Evolutionary conservation across 345 rosid genomes (phyloP), one percentile per base, ranked within the genome.

Genomic region (Hypericum androsaemum): DNA sequence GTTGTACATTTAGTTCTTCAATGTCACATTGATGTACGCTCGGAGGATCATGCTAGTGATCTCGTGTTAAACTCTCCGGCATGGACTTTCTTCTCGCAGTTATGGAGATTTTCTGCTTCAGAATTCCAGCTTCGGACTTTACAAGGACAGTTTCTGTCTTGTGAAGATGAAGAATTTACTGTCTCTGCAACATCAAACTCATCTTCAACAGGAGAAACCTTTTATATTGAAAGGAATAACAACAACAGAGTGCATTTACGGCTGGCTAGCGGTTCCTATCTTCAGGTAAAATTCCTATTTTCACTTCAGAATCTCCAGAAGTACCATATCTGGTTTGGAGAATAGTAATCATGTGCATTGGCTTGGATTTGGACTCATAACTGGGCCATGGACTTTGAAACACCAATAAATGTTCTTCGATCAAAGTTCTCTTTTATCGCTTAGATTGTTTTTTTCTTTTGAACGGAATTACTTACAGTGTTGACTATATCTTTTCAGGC

Each of bases 51-150:
- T n/a, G n/a, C n/a, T n/a, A n/a, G n/a, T n/a, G n/a, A n/a, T n/a
- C n/a, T n/a, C n/a, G n/a, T n/a, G n/a, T n/a, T n/a, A n/a, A n/a
- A n/a, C n/a, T n/a, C n/a, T n/a, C n/a, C n/a, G 32, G 1, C 32
- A 22, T 4, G 32, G 32, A 22, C 32, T 44, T 37, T 47, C 53
- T 47, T 46, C 49, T 50, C 67, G 64, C 83, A 83, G 87, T 66
- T 80, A 39, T 80, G 83, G 92, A 78, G 92, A 73, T 62, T 76
- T 46, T 76, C 85, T 39, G 78, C 69, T 50, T 66, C 68, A 49
- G 65, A 69, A 38, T 83, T 83, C 70, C 79, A 65, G 65, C 64
- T 80, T 42, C 79, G 81, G 14, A 61, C 84, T 39, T 46, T 70
- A 36, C 67, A 60, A 59, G 81, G 87, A 39, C 82, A 78, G 68